These are phyloP conservation scores for Rhynchospora breviuscula DNA, from an alignment of 176 grass and related monocot genomes.

Conservation along the genomic window DNA sequence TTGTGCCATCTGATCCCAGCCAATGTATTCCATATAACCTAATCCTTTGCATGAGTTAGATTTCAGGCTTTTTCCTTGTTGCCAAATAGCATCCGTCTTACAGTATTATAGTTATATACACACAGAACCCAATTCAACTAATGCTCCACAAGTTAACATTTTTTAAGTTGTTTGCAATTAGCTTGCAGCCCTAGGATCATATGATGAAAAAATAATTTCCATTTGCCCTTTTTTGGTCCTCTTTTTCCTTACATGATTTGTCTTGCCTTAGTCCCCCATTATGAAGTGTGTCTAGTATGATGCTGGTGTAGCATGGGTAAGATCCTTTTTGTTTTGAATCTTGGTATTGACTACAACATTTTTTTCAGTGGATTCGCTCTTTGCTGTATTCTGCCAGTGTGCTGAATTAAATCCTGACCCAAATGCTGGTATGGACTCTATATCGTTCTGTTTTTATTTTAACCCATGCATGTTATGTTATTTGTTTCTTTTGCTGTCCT, in stretches of 20 bases:
- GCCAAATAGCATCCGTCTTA: neutral
- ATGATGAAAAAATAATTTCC: neutral
- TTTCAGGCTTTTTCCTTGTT: neutral
- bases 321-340: neutral
- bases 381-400: slow-evolving; percentile 78
- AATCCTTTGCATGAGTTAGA: neutral
- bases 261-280: neutral
- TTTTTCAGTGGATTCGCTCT: slow-evolving; percentile 70
- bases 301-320: neutral
- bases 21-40: slow-evolving; percentile 62
- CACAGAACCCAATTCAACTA: neutral
- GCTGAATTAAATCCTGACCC: slow-evolving; percentile 93
- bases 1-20: slow-evolving; percentile 58
- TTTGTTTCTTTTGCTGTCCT: neutral
- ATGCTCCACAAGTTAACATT: neutral
- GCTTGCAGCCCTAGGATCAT: neutral
- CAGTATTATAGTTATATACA: neutral
- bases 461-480: neutral
- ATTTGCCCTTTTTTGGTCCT: neutral
- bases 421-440: slow-evolving; percentile 53
- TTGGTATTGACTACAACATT: slow-evolving; percentile 33
- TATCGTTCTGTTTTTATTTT: neutral
- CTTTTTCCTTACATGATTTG: neutral
- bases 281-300: neutral
- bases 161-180: neutral